Percentiles rank a stretch among this genome's conserved stretches.
Evolutionary conservation across 140 eudicot genomes (phyloP).

Genomic region (Senecio squalidus): DNA sequence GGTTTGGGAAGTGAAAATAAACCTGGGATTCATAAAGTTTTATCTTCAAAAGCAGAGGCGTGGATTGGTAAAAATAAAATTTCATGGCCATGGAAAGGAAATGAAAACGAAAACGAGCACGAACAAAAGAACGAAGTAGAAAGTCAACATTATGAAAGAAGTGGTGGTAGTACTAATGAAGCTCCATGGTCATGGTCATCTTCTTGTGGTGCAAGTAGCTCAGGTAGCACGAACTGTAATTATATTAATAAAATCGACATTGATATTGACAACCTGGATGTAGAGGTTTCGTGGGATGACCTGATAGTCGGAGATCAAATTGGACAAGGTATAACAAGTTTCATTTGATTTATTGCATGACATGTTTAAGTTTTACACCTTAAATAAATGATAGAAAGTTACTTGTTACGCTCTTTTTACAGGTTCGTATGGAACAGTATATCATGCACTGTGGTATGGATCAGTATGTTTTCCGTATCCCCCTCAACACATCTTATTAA

Average conservation of each 20-base stretch:
- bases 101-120: constrained; percentile 20
- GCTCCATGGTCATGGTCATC: background rate
- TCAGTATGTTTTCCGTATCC: background rate
- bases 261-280: background rate
- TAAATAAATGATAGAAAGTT: too few relatives aligned
- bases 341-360: too few relatives aligned
- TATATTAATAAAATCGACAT: background rate
- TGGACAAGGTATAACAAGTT: background rate
- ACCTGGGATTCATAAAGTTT: constrained; percentile 35
- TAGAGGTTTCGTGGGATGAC: background rate
- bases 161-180: background rate
- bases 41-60: constrained; percentile 63
- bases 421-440: background rate
- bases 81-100: constrained; percentile 72
- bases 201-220: background rate
- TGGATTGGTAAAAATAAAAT: constrained; percentile 63
- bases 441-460: background rate
- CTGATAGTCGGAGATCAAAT: background rate
- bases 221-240: background rate
- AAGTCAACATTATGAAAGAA: background rate
- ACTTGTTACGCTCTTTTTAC: background rate
- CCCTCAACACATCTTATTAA: too few relatives aligned
- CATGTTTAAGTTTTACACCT: too few relatives aligned
- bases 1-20: constrained; percentile 47
- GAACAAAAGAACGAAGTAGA: background rate